Base-by-base conservation (phyloP, 495 filamentous ascomycete species). In the Neurospora sublineolata region DNA sequence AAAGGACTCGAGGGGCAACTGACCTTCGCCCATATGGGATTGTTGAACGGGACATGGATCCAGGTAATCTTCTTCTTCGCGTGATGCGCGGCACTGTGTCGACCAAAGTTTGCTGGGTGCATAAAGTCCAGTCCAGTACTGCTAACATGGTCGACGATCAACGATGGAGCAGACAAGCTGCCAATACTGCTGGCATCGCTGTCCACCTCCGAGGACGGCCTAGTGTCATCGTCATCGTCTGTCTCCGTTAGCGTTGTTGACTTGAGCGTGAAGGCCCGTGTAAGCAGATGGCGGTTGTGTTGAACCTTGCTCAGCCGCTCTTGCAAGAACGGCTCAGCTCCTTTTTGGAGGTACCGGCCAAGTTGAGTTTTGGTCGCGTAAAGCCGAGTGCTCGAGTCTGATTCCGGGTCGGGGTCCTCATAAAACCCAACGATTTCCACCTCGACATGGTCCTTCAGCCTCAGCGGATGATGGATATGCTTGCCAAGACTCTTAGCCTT, bases 1-100 rank as follows among this genome's bases (percentile, higher is more conserved):
- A 79, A 77, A 33, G 16, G 79, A 71, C 27, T 73, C n/a, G n/a
- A 20, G 42, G 3, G 42, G 3, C 9, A 52, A 75, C 33, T 70
- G 75, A 85, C 84, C 76, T 86, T 87, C 14, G 91, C 89, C 89
- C 89, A 92, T 8, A 84, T 83, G 3, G 89, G 86, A 77, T 91
- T 88, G 4, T 86, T 91, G 72, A 86, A 91, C 0, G 89, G 89
- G 37, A 90, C 77, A 75, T 92, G 89, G 42, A 90, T 86, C 89
- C 89, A 92, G 70, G 87, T 83, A 41, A 91, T 84, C 75, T 88
- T 85, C 14, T 79, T 80, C 74, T 60, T 60, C 16, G 52, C 52
- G 12, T 60, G 52, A 60, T 60, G 52, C 14, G 27, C 52, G 52
- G 52, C 52, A 4, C 23, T 16, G 52, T 33, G 12, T 33, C 27